Evolutionary conservation across 768 basidiomycete species (phyloP).

Genomic region (Stropharia rugosoannulata): DNA sequence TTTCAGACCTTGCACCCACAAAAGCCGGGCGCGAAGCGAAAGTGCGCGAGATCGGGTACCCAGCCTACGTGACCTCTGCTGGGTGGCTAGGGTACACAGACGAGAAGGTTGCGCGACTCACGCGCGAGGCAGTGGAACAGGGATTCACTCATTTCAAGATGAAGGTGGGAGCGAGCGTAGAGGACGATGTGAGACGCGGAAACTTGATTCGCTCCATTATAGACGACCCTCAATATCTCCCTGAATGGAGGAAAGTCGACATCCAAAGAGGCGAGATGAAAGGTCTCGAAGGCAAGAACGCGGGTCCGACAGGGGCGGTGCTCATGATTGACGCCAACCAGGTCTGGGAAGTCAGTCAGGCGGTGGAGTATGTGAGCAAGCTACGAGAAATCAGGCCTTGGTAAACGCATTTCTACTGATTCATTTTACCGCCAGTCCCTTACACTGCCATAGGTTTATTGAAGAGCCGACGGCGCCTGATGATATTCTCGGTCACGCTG

Average conservation of each 20-base stretch:
- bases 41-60: slow-evolving; percentile 78
- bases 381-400: slow-evolving; percentile 85
- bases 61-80: slow-evolving; percentile 91
- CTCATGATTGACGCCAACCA: slow-evolving; percentile 99
- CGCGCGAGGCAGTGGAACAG: slow-evolving; percentile 76
- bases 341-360: slow-evolving; percentile 92
- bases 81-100: slow-evolving; percentile 95
- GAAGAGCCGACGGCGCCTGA: slow-evolving; percentile 94
- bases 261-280: slow-evolving; percentile 50
- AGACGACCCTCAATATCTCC: slow-evolving; percentile 86
- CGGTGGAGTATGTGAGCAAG: slow-evolving; percentile 86
- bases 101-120: slow-evolving; percentile 86
- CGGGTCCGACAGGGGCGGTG: slow-evolving; percentile 90
- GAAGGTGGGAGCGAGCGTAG: slow-evolving; percentile 89
- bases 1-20: slow-evolving; percentile 71
- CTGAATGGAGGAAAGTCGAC: slow-evolving; percentile 51
- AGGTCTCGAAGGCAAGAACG: slow-evolving; percentile 83
- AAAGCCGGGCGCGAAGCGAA: slow-evolving; percentile 79
- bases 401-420: slow-evolving; percentile 34
- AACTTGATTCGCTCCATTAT: slow-evolving; percentile 92
- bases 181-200: slow-evolving; percentile 84
- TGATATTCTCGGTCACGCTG: slow-evolving; percentile 83
- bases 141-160: slow-evolving; percentile 99
- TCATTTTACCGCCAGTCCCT: neutral
- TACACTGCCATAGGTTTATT: slow-evolving; percentile 62